Base-by-base conservation (phyloP, 1,284 basidiomycete species). In the Grifola frondosa region DNA sequence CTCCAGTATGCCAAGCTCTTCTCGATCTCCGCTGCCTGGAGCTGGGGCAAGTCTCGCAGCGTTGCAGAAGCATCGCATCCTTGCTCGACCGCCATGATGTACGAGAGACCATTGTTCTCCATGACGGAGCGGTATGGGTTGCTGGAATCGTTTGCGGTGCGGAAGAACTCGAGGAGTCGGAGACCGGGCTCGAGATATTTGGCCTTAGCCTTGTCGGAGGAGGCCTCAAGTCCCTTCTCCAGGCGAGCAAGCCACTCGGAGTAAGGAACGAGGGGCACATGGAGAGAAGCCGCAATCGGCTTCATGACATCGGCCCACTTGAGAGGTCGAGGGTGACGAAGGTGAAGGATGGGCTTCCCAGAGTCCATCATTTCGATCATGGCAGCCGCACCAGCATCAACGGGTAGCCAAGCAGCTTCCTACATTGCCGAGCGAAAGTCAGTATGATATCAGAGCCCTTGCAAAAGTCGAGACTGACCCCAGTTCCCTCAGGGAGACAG, bases 211-310 rank as follows among this genome's bases (percentile, higher is more conserved):
- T n/a, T n/a, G n/a, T n/a, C n/a, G n/a, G n/a, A n/a, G n/a, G n/a
- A n/a, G n/a, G n/a, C n/a, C n/a, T n/a, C n/a, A n/a, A n/a, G n/a
- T n/a, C n/a, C n/a, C 37, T 33, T 20, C 33, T 43, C 42, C 5
- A 53, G 40, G 11, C 40, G 42, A 16, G 45, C 44, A 5, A 62
- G 17, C 61, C 61, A 64, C 22, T 63, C 58, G 0, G 13, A n/a
- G 26, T 51, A 60, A 1, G 55, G 46, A 3, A 64, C 58, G 11
- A 50, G 41, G 6, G 58, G 53, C 1, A 62, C 6, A 17, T 15
- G 17, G 6, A 36, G 22, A 15, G 19, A 15, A 3, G 11, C 16
- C 3, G 21, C 16, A 15, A 36, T 11, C 17, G 23, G 20, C 15
- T 24, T 20, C 22, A 36, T 36, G n/a, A 36, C 19, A 17, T 36